These are phyloP conservation scores for Lachnellula occidentalis DNA, from an alignment of 2,329 filamentous ascomycete species.

Conservation along the genomic window DNA sequence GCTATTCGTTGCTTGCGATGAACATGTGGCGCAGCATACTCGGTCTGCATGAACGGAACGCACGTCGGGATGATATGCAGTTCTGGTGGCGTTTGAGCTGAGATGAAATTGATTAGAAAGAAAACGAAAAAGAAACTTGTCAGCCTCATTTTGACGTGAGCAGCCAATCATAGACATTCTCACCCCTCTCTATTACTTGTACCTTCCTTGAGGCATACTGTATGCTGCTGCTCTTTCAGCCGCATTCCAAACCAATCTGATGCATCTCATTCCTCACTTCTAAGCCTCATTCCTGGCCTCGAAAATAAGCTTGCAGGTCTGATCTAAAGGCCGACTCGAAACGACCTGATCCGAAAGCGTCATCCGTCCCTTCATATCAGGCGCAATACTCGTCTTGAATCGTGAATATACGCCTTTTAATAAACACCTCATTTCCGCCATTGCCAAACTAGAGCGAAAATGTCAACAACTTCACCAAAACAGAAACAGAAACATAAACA, in stretches of 20 bases:
- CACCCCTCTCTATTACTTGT: not conserved
- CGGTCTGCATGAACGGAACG: not conserved
- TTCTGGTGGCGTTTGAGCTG: too few species aligned
- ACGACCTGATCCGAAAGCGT: constrained; percentile 62
- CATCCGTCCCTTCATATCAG: constrained; percentile 54
- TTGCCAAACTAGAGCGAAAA: constrained; percentile 39
- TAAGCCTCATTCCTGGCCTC: constrained; percentile 1
- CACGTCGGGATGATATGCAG: too few species aligned
- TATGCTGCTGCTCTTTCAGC: not conserved
- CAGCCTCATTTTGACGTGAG: too few species aligned
- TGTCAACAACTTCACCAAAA: not conserved
- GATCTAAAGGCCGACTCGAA: constrained; percentile 54
- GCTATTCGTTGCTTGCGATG: not conserved
- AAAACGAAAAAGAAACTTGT: too few species aligned
- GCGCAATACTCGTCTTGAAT: constrained; percentile 45
- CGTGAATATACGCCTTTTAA: constrained; percentile 55
- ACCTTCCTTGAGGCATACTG: too few species aligned
- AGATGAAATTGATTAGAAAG: too few species aligned
- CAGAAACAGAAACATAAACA: not conserved
- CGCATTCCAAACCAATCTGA: not conserved
- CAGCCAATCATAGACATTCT: not conserved
- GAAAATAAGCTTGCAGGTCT: constrained; percentile 47
- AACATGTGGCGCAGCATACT: not conserved
- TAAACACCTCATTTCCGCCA: constrained; percentile 62
- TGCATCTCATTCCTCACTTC: not conserved